Percentiles rank a stretch among this genome's conserved stretches.
These are phyloP conservation scores for Beauveria asiatica DNA, from an alignment of 2,329 filamentous ascomycete species.

Conservation along the genomic window DNA sequence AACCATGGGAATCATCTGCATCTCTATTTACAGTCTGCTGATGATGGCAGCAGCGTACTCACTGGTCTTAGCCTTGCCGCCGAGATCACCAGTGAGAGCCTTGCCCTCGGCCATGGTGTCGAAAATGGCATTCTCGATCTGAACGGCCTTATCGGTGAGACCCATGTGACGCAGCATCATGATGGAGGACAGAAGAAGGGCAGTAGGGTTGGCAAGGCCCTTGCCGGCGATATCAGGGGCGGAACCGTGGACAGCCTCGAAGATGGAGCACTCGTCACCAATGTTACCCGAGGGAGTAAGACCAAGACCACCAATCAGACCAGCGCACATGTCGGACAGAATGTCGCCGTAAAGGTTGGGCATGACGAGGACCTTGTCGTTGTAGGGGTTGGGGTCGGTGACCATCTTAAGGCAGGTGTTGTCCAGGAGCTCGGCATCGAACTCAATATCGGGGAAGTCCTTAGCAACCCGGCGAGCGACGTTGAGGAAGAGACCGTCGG, in stretches of 20 bases:
- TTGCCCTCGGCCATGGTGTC: constrained; percentile 94
- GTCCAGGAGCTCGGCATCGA: constrained; percentile 95
- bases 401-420: constrained; percentile 99
- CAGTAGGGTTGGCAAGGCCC: constrained; percentile 93
- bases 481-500: constrained; percentile 93
- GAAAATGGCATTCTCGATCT: constrained; percentile 93
- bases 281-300: constrained; percentile 98
- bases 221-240: constrained; percentile 95
- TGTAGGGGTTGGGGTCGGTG: constrained; percentile 91
- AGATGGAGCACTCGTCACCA: constrained; percentile 98
- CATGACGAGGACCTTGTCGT: constrained; percentile 97
- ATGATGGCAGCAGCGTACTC: constrained; percentile 95
- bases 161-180: constrained; percentile 99
- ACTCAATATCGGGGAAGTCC: constrained; percentile 93
- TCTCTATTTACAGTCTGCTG: constrained; percentile 43
- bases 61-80: constrained; percentile 90
- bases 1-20: constrained; percentile 6
- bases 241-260: constrained; percentile 97
- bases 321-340: constrained; percentile 98
- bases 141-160: constrained; percentile 70
- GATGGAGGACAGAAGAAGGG: constrained; percentile 87
- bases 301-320: constrained; percentile 94
- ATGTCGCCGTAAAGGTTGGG: constrained; percentile 99
- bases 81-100: constrained; percentile 88
- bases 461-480: constrained; percentile 79